Evolutionary conservation across 208 protist species (phyloP).

Genomic region (Trypanosoma grayi): DNA sequence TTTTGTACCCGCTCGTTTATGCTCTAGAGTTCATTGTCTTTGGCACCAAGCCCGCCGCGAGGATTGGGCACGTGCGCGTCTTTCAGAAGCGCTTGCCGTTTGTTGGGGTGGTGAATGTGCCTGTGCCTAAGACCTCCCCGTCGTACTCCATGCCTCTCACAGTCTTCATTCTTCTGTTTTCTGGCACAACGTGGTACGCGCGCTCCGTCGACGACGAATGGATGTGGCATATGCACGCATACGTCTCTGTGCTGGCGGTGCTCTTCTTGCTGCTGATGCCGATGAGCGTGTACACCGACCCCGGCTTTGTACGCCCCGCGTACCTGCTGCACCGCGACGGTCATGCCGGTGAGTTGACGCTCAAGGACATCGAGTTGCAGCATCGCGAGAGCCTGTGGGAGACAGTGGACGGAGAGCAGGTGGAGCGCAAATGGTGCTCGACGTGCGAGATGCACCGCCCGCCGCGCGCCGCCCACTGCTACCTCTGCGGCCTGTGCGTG

Average conservation of each 20-base stretch:
- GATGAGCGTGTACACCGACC: constrained; percentile 66
- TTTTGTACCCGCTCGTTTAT: constrained; percentile 67
- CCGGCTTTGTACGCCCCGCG: constrained; percentile 72
- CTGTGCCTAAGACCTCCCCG: constrained; percentile 63
- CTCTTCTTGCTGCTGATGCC: constrained; percentile 48
- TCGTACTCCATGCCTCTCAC: constrained; percentile 54
- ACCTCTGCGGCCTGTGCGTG: constrained; percentile 84
- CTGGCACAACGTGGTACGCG: constrained; percentile 34
- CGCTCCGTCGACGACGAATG: constrained; percentile 34
- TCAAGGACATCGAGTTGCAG: constrained; percentile 68
- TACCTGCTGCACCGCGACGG: constrained; percentile 41
- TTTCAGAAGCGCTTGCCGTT: constrained; percentile 73
- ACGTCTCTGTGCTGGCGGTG: constrained; percentile 37
- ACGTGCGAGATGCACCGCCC: constrained; percentile 86
- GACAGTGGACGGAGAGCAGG: constrained; percentile 54
- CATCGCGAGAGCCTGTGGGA: constrained; percentile 72
- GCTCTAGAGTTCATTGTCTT: constrained; percentile 75
- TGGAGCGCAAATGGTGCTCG: constrained; percentile 91
- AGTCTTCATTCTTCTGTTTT: constrained; percentile 29
- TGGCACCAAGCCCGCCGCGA: constrained; percentile 54
- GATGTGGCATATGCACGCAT: constrained; percentile 26
- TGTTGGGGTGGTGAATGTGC: constrained; percentile 55
- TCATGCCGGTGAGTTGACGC: constrained; percentile 30
- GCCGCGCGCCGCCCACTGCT: constrained; percentile 86
- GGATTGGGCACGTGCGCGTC: constrained; percentile 71